Percentiles rank a stretch among this genome's conserved stretches.
phyloP scores from a whole-genome alignment of 2,329 filamentous ascomycete genomes.

The Aspergillus alliaceus region DNA sequence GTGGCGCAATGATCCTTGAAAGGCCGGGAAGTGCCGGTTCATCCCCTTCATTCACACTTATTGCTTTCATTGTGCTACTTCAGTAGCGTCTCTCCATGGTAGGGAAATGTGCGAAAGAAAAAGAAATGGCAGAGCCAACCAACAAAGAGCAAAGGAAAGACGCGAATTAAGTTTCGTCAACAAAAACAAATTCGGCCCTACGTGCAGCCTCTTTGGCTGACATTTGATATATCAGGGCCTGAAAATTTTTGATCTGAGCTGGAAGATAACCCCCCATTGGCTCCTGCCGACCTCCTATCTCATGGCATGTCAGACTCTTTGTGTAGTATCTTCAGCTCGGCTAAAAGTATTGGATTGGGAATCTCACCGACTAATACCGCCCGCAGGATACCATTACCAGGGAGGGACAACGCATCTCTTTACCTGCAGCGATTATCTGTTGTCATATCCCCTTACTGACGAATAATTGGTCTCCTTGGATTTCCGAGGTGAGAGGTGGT shows the following conservation, averaged over 20 bases:
- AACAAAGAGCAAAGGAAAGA: neutral
- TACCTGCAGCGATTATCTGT: neutral
- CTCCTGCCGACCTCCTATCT: neutral
- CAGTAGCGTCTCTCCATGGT: neutral
- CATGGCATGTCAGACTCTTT: neutral
- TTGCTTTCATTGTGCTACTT: neutral
- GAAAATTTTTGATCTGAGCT: neutral
- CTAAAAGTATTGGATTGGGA: neutral
- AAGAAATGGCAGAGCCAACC: neutral
- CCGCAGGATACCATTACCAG: neutral
- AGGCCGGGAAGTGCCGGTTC: neutral
- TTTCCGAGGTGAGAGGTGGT: neutral
- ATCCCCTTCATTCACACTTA: neutral
- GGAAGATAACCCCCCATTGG: conserved; percentile 1
- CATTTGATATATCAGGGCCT: neutral
- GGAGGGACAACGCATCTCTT: neutral
- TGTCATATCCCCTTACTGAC: neutral
- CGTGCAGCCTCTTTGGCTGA: neutral
- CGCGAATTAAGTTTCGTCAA: neutral
- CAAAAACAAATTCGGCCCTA: neutral
- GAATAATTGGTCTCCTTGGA: neutral
- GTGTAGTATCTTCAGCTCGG: neutral
- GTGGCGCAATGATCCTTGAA: neutral
- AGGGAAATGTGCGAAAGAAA: neutral
- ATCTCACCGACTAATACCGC: neutral